These are phyloP conservation scores for Thalassiosira livingstoniorum DNA, from an alignment of 352 stramenopile species.

Conservation along the genomic window DNA sequence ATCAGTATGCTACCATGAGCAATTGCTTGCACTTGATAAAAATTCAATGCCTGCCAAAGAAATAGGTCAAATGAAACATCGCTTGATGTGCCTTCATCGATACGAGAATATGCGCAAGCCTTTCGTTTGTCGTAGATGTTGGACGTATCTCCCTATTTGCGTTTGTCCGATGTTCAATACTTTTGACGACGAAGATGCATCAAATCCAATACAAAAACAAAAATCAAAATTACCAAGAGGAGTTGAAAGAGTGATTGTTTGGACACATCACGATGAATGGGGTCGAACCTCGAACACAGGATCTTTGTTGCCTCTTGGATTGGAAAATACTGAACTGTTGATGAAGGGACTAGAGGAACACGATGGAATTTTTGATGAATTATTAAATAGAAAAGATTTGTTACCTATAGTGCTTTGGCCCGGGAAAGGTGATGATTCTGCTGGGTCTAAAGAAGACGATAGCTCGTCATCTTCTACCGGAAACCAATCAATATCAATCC, in stretches of 20 bases:
- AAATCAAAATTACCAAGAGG: constrained; percentile 33
- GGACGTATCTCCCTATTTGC: constrained; percentile 67
- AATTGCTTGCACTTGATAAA: constrained; percentile 29
- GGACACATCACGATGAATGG: constrained; percentile 71
- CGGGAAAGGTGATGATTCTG: constrained; percentile 27
- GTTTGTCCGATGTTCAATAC: constrained; percentile 50
- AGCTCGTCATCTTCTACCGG: background rate
- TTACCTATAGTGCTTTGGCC: constrained; percentile 61
- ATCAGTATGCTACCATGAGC: constrained; percentile 7
- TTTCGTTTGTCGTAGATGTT: constrained; percentile 69
- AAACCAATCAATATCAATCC: constrained; percentile 31
- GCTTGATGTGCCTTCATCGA: constrained; percentile 65
- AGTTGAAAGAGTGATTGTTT: constrained; percentile 57
- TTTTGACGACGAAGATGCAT: background rate
- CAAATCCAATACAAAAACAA: background rate
- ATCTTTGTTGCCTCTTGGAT: constrained; percentile 51
- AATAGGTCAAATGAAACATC: constrained; percentile 54
- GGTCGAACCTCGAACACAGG: constrained; percentile 63
- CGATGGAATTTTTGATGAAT: constrained; percentile 47
- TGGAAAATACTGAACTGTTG: constrained; percentile 54
- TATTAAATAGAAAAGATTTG: constrained; percentile 38
- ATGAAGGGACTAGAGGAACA: constrained; percentile 71
- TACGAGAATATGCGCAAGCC: constrained; percentile 50
- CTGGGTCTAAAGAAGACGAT: background rate
- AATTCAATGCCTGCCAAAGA: constrained; percentile 13